These are phyloP conservation scores for Pochonia chlamydosporia DNA, from an alignment of 2,329 filamentous ascomycete genomes.

Conservation along the genomic window DNA sequence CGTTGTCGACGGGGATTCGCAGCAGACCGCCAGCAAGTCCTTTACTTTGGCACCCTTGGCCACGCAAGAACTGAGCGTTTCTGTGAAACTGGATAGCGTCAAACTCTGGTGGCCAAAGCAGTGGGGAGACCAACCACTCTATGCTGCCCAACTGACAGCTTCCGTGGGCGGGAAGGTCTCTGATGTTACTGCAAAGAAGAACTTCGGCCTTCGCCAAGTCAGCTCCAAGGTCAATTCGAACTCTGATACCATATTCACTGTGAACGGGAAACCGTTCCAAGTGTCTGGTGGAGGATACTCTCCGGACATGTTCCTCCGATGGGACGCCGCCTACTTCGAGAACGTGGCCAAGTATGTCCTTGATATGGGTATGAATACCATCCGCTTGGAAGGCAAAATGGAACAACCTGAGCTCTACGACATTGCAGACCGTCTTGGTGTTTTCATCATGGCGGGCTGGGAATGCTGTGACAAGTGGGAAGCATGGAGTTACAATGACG, in stretches of 20 bases:
- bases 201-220: conserved; percentile 30
- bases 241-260: conserved; percentile 48
- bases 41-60: conserved; percentile 28
- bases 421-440: conserved; percentile 50
- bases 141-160: conserved; percentile 27
- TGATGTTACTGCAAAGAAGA: conserved; percentile 19
- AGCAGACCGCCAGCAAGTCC: too few relatives aligned
- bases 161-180: conserved; percentile 22
- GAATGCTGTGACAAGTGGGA: conserved; percentile 67
- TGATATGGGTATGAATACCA: conserved; percentile 57
- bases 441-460: conserved; percentile 60
- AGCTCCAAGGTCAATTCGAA: conserved; percentile 42
- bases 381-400: conserved; percentile 59
- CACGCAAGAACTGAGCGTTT: conserved; percentile 28
- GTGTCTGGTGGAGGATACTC: conserved; percentile 56
- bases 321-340: conserved; percentile 40
- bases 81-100: too few relatives aligned
- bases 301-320: conserved; percentile 57
- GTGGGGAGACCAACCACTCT: conserved; percentile 54
- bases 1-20: too few relatives aligned
- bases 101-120: conserved; percentile 56
- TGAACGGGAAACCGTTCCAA: conserved; percentile 54
- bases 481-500: conserved; percentile 54
- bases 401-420: conserved; percentile 57
- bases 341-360: conserved; percentile 47